Evolutionary conservation across 805 yeast genomes (phyloP).

Genomic region (Yamadazyma philogaea): DNA sequence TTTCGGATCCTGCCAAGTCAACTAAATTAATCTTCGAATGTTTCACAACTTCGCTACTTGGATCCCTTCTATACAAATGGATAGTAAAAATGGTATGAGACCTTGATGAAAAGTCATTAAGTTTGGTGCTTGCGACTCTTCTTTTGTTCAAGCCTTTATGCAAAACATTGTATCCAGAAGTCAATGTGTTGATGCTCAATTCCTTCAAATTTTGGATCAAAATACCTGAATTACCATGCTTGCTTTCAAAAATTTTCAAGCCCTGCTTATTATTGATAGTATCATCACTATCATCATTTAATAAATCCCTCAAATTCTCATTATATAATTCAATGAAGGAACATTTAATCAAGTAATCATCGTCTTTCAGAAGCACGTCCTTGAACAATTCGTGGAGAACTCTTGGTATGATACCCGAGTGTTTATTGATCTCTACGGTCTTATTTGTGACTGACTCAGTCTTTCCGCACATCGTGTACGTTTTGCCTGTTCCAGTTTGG

Average conservation of each 20-base stretch:
- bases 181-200: slow-evolving; percentile 49
- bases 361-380: slow-evolving; percentile 28
- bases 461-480: slow-evolving; percentile 67
- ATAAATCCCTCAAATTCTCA: slow-evolving; percentile 76
- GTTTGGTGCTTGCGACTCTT: slow-evolving; percentile 68
- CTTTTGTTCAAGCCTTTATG: slow-evolving; percentile 57
- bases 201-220: slow-evolving; percentile 66
- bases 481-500: slow-evolving; percentile 89
- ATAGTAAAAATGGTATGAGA: slow-evolving; percentile 77
- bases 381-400: slow-evolving; percentile 51
- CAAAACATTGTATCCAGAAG: slow-evolving; percentile 54
- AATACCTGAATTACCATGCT: slow-evolving; percentile 28
- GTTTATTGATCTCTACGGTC: slow-evolving; percentile 15
- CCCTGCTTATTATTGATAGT: slow-evolving; percentile 15
- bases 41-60: slow-evolving; percentile 9
- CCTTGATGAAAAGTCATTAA: slow-evolving; percentile 71
- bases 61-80: slow-evolving; percentile 45
- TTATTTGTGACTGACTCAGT: not conserved
- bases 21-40: slow-evolving; percentile 75
- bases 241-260: slow-evolving; percentile 40
- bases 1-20: slow-evolving; percentile 94
- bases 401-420: slow-evolving; percentile 60
- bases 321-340: slow-evolving; percentile 85
- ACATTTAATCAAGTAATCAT: slow-evolving; percentile 66
- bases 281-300: slow-evolving; percentile 45